Evolutionary conservation across 1,139 yeast species (phyloP).

Genomic region (Williopsis jadinii): DNA sequence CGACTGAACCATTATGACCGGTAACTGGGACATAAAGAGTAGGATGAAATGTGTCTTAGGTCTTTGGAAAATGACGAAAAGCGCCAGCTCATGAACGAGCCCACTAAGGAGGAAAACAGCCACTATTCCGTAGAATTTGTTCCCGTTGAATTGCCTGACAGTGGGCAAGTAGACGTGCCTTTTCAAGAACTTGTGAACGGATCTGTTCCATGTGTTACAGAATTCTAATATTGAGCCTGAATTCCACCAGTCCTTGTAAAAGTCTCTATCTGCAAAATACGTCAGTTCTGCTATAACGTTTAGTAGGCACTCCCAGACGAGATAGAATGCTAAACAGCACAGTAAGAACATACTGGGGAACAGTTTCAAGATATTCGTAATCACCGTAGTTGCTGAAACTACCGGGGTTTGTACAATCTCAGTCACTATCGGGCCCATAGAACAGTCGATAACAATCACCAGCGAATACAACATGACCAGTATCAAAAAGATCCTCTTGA

Average conservation of each 20-base stretch:
- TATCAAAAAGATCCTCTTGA: constrained; percentile 64
- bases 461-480: constrained; percentile 19
- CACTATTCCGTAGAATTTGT: constrained; percentile 62
- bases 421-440: not conserved
- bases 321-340: constrained; percentile 72
- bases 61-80: constrained; percentile 79
- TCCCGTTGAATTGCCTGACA: constrained; percentile 65
- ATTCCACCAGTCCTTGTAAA: constrained; percentile 98
- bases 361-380: constrained; percentile 24
- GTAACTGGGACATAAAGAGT: constrained; percentile 74
- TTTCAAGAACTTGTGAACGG: constrained; percentile 85
- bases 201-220: constrained; percentile 90
- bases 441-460: not conserved
- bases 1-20: constrained; percentile 23
- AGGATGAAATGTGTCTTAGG: constrained; percentile 73
- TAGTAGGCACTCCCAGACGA: constrained; percentile 94
- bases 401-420: not conserved
- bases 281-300: constrained; percentile 87
- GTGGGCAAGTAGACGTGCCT: constrained; percentile 93
- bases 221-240: constrained; percentile 91
- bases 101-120: constrained; percentile 79
- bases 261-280: constrained; percentile 79
- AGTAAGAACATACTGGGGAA: constrained; percentile 72
- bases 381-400: too few species aligned
- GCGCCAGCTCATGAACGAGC: constrained; percentile 80